Percentiles rank a stretch among this genome's conserved stretches.
Conservation (phyloP, 306 rosid species). For the Spatholobus suberectus region DNA sequence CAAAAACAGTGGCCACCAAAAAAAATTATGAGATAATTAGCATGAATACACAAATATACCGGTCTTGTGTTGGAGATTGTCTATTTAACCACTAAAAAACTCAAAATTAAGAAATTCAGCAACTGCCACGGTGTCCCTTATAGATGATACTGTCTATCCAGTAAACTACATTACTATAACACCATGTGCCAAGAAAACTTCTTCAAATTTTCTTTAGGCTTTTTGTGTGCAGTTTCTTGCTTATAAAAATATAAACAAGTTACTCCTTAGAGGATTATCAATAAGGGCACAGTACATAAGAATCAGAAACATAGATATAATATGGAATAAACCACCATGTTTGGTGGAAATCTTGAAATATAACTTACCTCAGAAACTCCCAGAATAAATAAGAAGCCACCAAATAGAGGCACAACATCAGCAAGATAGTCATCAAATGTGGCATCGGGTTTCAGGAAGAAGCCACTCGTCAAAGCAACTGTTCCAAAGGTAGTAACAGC, state of each 20-base stretch:
- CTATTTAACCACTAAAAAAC: neutral
- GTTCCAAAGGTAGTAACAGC: slow-evolving; percentile 88
- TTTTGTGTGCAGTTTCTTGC: neutral
- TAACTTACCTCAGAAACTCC: slow-evolving; percentile 91
- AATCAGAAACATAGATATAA: neutral
- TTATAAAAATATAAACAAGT: neutral
- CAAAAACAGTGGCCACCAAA: neutral
- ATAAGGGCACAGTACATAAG: neutral
- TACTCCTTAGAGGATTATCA: neutral
- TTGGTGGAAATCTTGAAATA: neutral
- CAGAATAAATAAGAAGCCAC: slow-evolving; percentile 79
- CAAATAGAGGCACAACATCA: slow-evolving; percentile 83
- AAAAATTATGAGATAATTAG: neutral
- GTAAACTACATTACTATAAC: neutral
- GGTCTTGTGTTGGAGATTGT: neutral
- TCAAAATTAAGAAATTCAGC: neutral
- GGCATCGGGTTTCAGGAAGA: slow-evolving; percentile 91
- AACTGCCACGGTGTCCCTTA: neutral
- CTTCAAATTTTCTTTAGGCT: neutral
- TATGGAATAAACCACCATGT: neutral
- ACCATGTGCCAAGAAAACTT: neutral
- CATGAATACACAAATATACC: neutral
- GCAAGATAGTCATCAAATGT: slow-evolving; percentile 84
- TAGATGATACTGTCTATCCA: neutral
- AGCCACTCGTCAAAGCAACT: slow-evolving; percentile 88